phyloP scores from a whole-genome alignment of 768 basidiomycete species.

The Cystofilobasidium ferigula region DNA sequence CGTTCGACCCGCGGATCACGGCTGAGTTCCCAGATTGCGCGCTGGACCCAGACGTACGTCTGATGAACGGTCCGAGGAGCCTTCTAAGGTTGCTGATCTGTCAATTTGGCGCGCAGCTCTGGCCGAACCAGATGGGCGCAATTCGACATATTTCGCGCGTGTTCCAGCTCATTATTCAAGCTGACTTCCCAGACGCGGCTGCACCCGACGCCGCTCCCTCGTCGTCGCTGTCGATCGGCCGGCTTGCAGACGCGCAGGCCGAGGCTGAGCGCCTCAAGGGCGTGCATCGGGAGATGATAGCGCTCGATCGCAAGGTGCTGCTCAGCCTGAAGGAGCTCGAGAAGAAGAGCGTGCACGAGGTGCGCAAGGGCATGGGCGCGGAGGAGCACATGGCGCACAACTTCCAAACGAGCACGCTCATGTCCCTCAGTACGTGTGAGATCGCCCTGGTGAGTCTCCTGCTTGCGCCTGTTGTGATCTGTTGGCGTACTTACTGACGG shows the following conservation, averaged over 20 bases:
- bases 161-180: slow-evolving; percentile 15
- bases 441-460: neutral
- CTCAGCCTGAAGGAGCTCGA: slow-evolving; percentile 9
- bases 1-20: slow-evolving; percentile 21
- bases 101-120: neutral
- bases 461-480: too few species aligned
- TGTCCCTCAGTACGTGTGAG: slow-evolving; percentile 2
- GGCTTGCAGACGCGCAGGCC: neutral
- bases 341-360: neutral
- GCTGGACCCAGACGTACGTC: slow-evolving; percentile 7
- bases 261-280: neutral
- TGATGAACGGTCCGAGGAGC: too few species aligned
- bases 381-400: slow-evolving; percentile 19
- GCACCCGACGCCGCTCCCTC: slow-evolving; percentile 7
- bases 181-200: slow-evolving; percentile 1
- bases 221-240: neutral
- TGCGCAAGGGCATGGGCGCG: slow-evolving; percentile 5
- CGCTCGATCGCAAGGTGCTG: slow-evolving; percentile 17
- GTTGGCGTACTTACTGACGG: neutral
- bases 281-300: slow-evolving; percentile 20
- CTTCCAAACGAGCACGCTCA: slow-evolving; percentile 15
- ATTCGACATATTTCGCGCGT: slow-evolving; percentile 9
- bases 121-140: slow-evolving; percentile 9
- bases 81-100: neutral
- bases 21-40: slow-evolving; percentile 13